Evolutionary conservation across 2,329 filamentous ascomycete species (phyloP).

Genomic region (Alternaria sp.): DNA sequence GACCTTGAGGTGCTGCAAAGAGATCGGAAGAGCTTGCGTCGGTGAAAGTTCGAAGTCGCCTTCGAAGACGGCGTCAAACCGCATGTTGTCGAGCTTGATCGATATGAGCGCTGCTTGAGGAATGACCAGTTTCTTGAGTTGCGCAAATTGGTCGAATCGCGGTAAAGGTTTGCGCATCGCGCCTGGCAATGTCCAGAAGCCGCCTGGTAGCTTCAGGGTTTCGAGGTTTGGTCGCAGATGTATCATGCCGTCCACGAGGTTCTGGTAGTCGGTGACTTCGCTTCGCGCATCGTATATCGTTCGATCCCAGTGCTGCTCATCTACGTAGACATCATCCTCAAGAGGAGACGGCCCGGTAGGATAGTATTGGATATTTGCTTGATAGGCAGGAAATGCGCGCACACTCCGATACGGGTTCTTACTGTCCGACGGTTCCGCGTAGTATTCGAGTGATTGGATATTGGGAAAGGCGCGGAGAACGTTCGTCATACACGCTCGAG

Average conservation of each 20-base stretch:
- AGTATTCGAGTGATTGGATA: constrained; percentile 11
- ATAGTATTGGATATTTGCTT: constrained; percentile 21
- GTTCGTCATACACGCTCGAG: constrained; percentile 6
- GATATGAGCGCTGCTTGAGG: constrained; percentile 21
- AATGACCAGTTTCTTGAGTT: constrained; percentile 6
- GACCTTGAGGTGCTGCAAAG: constrained; percentile 12
- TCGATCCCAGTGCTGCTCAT: constrained; percentile 7
- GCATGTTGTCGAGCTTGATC: constrained; percentile 23
- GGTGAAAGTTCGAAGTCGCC: constrained; percentile 20
- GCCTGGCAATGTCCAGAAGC: constrained; percentile 24
- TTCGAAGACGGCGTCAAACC: not conserved
- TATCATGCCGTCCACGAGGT: constrained; percentile 9
- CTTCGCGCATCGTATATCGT: constrained; percentile 20
- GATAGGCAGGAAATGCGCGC: constrained; percentile 17
- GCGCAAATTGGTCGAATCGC: constrained; percentile 10
- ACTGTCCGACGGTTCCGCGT: constrained; percentile 13
- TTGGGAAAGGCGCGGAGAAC: constrained; percentile 4
- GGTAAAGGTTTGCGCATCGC: constrained; percentile 20
- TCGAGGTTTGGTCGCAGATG: constrained; percentile 12
- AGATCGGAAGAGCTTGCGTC: not conserved
- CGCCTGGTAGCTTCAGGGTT: constrained; percentile 14
- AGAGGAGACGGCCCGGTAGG: not conserved
- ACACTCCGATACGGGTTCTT: constrained; percentile 22
- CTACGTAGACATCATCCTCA: not conserved
- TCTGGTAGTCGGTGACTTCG: constrained; percentile 22